Evolutionary conservation across 148 eudicot genomes (phyloP).

Genomic region (Diospyros lotus): DNA sequence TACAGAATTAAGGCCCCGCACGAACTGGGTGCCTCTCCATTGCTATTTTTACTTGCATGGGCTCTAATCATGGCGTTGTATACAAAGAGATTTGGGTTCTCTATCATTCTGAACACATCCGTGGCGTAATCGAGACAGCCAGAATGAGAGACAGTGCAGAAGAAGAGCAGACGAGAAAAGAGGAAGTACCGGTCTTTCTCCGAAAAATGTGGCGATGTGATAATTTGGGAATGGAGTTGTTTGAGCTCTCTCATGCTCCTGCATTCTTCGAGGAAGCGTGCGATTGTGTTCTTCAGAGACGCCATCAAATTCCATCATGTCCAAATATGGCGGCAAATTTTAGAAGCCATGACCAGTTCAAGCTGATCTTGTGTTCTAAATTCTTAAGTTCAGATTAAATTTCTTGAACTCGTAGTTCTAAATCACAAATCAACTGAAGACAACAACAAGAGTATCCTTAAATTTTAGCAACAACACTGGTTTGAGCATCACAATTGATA

Average conservation of each 20-base stretch:
- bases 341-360: too few species aligned
- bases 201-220: conserved; percentile 31
- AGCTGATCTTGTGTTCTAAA: too few species aligned
- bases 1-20: conserved; percentile 32
- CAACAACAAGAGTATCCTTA: too few species aligned
- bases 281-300: conserved; percentile 26
- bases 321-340: too few species aligned
- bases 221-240: conserved; percentile 57
- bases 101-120: conserved; percentile 28
- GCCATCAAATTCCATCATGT: conserved; percentile 12
- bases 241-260: conserved; percentile 47
- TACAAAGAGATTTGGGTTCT: conserved; percentile 43
- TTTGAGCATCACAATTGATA: too few species aligned
- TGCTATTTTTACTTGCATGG: conserved; percentile 26
- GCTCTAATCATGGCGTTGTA: conserved; percentile 75
- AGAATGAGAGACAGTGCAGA: conserved; percentile 39
- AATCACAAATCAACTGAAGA: too few species aligned
- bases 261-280: conserved; percentile 34
- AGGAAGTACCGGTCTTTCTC: conserved; percentile 43
- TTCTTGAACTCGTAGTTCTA: too few species aligned
- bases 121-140: conserved; percentile 52
- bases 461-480: too few species aligned
- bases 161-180: conserved; percentile 61
- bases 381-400: too few species aligned
- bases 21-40: conserved; percentile 18